Evolutionary conservation across 78 protist genomes (phyloP), one percentile per base, ranked within the genome.

Genomic region (Chrysochromulina parva): DNA sequence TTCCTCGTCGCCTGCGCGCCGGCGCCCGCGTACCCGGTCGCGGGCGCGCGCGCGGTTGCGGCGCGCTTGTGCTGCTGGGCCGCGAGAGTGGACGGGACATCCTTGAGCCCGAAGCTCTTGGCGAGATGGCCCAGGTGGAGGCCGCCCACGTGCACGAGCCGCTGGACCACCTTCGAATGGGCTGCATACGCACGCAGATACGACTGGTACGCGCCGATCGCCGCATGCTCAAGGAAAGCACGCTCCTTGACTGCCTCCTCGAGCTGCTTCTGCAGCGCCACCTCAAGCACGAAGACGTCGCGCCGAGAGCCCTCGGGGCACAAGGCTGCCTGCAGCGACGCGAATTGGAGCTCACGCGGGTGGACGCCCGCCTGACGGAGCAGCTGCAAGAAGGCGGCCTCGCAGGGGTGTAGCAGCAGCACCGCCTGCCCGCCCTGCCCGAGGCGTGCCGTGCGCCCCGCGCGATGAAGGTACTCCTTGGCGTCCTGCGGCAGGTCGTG

Each of bases 401-500:
- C 98, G 26, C 67, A 55, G 14, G 96, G 95, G 48, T 88, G 48
- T 0, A 97, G 47, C 91, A 97, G 96, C 17, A 96, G 26, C 26
- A 97, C 20, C 20, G 98, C 94, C 26, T 76, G 69, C 66, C 97
- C 97, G 5, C 69, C 87, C 78, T 94, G 93, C 7, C 97, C 96
- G 74, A 74, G 11, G 6, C 97, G 94, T 2, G 96, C 96, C 20
- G 97, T 95, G 9, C 97, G 90, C 4, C 97, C 97, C 16, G 92
- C 86, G 24, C 97, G 96, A 47, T 96, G 97, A 11, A 95, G 86
- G 76, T 96, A 96, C 50, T 58, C 90, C 17, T 3, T 54, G n/a
- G 9, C 54, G 20, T 93, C 95, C 14, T 19, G 85, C 17, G 98
- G 97, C 48, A 96, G 98, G 76, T 97, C 98, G 90, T 95, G 96